A percentile compares a stretch with the other conserved stretches of the same genome.
phyloP scores from a whole-genome alignment of 345 rosid genomes.

The Triadica sebifera region DNA sequence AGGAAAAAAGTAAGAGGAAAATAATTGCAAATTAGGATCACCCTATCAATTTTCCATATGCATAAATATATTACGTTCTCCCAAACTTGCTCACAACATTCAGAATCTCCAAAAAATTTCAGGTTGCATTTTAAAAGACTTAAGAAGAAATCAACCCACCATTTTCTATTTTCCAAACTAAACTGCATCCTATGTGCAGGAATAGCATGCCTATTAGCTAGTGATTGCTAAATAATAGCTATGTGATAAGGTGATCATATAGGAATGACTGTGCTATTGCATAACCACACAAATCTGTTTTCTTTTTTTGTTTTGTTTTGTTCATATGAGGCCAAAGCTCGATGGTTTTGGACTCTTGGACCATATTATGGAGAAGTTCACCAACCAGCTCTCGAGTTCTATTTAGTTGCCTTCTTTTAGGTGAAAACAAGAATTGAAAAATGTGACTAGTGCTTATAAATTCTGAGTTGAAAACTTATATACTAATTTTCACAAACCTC shows the following conservation, averaged over 20 bases:
- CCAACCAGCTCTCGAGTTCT: constrained; percentile 1
- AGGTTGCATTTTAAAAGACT: neutral
- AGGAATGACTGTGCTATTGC: neutral
- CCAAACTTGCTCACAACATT: neutral
- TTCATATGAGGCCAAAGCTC: neutral
- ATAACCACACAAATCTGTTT: neutral
- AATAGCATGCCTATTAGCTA: no score
- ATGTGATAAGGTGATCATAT: neutral
- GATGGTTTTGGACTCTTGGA: neutral
- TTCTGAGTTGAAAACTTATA: neutral
- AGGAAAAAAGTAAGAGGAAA: no score
- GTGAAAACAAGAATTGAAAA: neutral
- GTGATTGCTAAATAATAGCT: no score
- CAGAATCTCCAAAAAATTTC: neutral
- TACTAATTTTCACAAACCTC: constrained; percentile 53
- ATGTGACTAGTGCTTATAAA: neutral
- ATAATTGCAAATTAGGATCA: neutral
- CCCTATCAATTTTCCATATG: neutral
- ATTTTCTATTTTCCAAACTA: no score
- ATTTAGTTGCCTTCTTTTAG: neutral
- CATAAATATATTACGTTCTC: neutral
- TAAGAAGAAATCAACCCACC: neutral
- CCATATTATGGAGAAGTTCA: neutral
- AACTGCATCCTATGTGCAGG: no score
- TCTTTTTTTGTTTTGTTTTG: no score